Base-by-base conservation (phyloP, 2,329 filamentous ascomycete species). In the Colletotrichum siamense region DNA sequence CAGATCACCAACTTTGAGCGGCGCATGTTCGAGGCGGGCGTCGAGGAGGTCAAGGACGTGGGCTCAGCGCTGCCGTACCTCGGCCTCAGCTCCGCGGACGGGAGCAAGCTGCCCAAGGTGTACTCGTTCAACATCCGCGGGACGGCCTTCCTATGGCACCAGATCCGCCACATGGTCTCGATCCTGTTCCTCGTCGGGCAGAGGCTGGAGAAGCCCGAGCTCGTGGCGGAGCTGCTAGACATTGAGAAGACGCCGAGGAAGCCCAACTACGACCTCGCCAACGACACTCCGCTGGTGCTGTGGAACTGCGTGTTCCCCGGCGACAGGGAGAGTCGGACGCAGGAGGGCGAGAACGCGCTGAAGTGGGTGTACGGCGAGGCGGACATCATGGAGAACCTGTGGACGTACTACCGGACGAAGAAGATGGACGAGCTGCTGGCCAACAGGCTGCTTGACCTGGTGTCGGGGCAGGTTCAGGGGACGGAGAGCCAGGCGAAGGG, bases 101-200 rank as follows among this genome's bases (percentile, higher is more conserved):
- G 49, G 8, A 80, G 73, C 0, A 77, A 75, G 8, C 81, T 85
- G 70, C 90, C 92, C 8, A 95, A 95, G 81, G 91, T 98, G 16
- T 99, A 98, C 86, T 93, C 94, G 77, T 98, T 99, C 85, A 93
- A 94, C 74, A 92, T 99, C 55, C 92, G 96, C 79, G 97, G 97
- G 24, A 96, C 94, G 9, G 97, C 96, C 3, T 99, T 99, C 85
- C 87, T 99, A 63, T 99, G 97, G 97, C 97, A 99, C 86, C 97
- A 99, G 86, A 98, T 99, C 79, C 93, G 97, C 28, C 95, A 96
- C 87, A 96, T 99, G 92, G 93, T 98, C n/a, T 92, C 94, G 18
- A 89, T 99, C 8, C 88, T 99, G n/a, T 99, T 99, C 87, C 88
- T 97, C 13, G 93, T 99, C 10, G 97, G 95, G 32, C 97, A 99